Evolutionary conservation across 768 basidiomycete species (phyloP).

Genomic region (Pisolithus sp.): DNA sequence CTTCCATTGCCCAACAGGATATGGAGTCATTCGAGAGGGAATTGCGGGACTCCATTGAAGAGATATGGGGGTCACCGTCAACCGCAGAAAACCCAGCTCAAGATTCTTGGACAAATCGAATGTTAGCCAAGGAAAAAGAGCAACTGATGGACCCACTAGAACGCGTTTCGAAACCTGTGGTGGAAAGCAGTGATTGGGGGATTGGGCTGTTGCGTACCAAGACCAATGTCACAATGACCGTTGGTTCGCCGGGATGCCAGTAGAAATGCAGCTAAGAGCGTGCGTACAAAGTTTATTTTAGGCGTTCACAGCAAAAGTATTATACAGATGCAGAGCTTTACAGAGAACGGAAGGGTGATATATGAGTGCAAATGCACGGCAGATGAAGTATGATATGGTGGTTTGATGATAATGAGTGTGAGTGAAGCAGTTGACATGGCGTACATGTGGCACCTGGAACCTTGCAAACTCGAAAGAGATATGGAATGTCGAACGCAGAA

Average conservation of each 20-base stretch:
- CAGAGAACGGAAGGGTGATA: not conserved
- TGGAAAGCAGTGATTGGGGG: slow-evolving; percentile 15
- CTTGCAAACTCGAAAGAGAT: not conserved
- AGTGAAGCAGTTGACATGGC: not conserved
- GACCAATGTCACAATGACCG: too few relatives aligned
- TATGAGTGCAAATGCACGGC: not conserved
- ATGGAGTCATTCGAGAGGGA: slow-evolving; percentile 52
- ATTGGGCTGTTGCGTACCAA: slow-evolving; percentile 15
- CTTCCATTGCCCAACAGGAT: slow-evolving; percentile 53
- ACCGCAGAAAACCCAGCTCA: slow-evolving; percentile 20
- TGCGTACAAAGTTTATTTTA: not conserved
- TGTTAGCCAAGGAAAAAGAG: slow-evolving; percentile 49
- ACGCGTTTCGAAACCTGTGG: slow-evolving; percentile 45
- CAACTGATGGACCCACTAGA: slow-evolving; percentile 44
- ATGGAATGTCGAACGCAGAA: not conserved
- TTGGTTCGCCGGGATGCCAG: not conserved
- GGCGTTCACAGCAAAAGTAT: not conserved
- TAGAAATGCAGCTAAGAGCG: not conserved
- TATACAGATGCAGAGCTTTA: not conserved
- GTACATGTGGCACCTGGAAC: not conserved
- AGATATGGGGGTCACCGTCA: slow-evolving; percentile 52
- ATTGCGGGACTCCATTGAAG: slow-evolving; percentile 49
- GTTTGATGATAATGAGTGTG: not conserved
- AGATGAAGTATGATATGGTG: slow-evolving; percentile 6
- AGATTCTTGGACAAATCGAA: slow-evolving; percentile 47